Conservation (phyloP, 352 stramenopile genomes). For the Phytophthora macrochlamydospora region DNA sequence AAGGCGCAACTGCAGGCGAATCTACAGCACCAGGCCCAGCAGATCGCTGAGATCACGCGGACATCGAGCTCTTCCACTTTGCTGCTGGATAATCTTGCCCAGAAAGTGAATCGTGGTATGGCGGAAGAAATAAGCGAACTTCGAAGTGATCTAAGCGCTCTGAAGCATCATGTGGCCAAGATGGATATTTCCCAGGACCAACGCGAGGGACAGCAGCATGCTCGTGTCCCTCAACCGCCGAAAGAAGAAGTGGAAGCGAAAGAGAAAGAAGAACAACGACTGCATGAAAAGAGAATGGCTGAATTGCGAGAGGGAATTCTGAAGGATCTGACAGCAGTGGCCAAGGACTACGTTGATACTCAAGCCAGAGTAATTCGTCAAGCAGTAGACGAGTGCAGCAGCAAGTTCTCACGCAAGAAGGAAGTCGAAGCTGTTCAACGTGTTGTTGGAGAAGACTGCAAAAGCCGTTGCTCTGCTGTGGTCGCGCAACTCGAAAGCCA, state of each 20-base stretch:
- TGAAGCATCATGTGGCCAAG: constrained; percentile 63
- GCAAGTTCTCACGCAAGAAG: constrained; percentile 18
- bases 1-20: constrained; percentile 80
- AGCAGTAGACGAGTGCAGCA: constrained; percentile 15
- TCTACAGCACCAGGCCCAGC: constrained; percentile 71
- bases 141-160: constrained; percentile 53
- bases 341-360: constrained; percentile 26
- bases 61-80: constrained; percentile 61
- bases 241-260: constrained; percentile 28
- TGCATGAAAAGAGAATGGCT: constrained; percentile 24
- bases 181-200: constrained; percentile 35
- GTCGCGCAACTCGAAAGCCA: constrained; percentile 16
- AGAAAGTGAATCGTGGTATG: constrained; percentile 69
- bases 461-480: constrained; percentile 13
- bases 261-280: constrained; percentile 22
- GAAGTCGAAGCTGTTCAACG: constrained; percentile 26
- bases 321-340: constrained; percentile 17
- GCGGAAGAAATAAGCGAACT: constrained; percentile 57
- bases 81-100: constrained; percentile 59
- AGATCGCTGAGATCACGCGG: constrained; percentile 73
- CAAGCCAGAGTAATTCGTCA: constrained; percentile 20
- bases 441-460: constrained; percentile 25
- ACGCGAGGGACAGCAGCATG: constrained; percentile 5
- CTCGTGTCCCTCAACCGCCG: constrained; percentile 4
- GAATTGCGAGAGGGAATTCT: constrained; percentile 23